phyloP scores from a whole-genome alignment of 768 basidiomycete species.

The Gloeostereum incarnatum region DNA sequence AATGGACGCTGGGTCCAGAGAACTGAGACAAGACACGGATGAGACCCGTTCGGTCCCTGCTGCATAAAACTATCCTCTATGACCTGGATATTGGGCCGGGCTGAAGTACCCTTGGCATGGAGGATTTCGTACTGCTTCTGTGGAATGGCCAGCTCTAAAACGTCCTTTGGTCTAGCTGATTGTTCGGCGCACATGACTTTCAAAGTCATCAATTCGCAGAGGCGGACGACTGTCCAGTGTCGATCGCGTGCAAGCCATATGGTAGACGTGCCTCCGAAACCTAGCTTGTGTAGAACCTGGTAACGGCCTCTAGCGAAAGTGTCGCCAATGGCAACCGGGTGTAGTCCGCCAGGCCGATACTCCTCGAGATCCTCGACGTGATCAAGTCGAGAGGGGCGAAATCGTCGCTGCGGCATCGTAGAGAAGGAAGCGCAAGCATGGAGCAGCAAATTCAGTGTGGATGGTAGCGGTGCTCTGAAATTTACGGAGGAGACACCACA shows the following conservation, averaged over 20 bases:
- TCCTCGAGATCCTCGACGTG: constrained; percentile 33
- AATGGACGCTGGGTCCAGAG: constrained; percentile 27
- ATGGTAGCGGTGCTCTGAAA: no score
- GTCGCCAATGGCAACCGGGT: constrained; percentile 42
- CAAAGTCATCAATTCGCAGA: constrained; percentile 20
- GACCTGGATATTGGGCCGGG: constrained; percentile 14
- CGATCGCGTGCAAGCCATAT: constrained; percentile 27
- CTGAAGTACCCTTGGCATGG: constrained; percentile 14
- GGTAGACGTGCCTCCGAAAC: constrained; percentile 30
- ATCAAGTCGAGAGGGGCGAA: constrained; percentile 17
- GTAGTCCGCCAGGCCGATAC: constrained; percentile 42
- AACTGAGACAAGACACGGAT: constrained; percentile 39
- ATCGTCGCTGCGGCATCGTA: no score
- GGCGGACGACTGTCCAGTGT: constrained; percentile 8
- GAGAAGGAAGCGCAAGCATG: no score
- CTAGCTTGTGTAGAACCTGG: constrained; percentile 38
- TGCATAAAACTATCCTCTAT: constrained; percentile 35
- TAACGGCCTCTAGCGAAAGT: constrained; percentile 35
- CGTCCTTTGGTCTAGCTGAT: constrained; percentile 15
- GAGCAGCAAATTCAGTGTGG: no score
- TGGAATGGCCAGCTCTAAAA: constrained; percentile 22
- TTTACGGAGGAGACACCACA: no score
- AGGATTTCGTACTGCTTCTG: no score
- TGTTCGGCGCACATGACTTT: constrained; percentile 24
- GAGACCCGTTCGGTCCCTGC: constrained; percentile 39